A percentile compares a stretch with the other conserved stretches of the same genome.
These are phyloP conservation scores for Metschnikowia lochheadii DNA, from an alignment of 805 yeast genomes.

Conservation along the genomic window DNA sequence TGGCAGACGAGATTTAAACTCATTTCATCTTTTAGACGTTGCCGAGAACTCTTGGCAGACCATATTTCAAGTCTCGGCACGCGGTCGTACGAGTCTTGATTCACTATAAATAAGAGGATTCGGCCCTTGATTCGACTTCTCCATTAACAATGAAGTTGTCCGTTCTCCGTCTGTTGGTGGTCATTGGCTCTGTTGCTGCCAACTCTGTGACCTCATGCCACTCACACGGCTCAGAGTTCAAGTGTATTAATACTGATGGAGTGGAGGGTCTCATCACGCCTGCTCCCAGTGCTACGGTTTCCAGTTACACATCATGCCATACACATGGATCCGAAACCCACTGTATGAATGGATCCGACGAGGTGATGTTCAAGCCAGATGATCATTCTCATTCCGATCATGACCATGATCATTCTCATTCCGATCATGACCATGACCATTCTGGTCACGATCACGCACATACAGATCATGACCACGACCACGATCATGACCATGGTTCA, in stretches of 20 bases:
- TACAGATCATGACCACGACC: neutral
- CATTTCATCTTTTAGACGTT: neutral
- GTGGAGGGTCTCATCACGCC: slow-evolving; percentile 4
- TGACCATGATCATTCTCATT: neutral
- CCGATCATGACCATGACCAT: neutral
- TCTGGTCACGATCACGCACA: neutral
- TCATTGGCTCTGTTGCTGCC: neutral
- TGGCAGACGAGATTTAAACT: neutral
- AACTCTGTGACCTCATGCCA: slow-evolving; percentile 7
- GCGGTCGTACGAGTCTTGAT: too few species aligned
- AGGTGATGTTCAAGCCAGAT: slow-evolving; percentile 1
- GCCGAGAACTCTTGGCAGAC: neutral
- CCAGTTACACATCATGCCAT: slow-evolving; percentile 6
- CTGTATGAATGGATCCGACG: slow-evolving; percentile 2
- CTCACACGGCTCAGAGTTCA: neutral
- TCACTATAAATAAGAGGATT: too few species aligned
- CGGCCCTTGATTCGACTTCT: too few species aligned
- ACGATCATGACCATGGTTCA: neutral
- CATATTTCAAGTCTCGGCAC: neutral
- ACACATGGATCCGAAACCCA: slow-evolving; percentile 1
- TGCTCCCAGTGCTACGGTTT: neutral
- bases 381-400: neutral
- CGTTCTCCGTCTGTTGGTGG: neutral
- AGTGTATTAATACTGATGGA: slow-evolving; percentile 4
- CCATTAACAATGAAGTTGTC: neutral